These are phyloP conservation scores for Gardenia jasminoides DNA, from an alignment of 257 asterid species.

Conservation along the genomic window DNA sequence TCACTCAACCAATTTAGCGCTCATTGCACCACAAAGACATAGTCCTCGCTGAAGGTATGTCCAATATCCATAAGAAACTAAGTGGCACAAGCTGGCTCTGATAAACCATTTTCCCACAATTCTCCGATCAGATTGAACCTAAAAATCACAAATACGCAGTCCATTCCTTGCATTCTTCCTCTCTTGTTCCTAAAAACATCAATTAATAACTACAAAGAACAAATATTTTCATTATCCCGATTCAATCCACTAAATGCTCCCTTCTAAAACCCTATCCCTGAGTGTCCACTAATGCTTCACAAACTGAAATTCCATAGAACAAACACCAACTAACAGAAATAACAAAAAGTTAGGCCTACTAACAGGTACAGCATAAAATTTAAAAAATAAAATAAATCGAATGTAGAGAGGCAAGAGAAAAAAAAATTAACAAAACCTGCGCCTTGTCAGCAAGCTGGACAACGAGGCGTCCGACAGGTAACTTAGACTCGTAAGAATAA, in stretches of 20 bases:
- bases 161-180: background rate
- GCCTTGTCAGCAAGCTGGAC: constrained; percentile 99
- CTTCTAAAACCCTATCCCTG: too few species aligned
- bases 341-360: constrained; percentile 29
- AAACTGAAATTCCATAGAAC: background rate
- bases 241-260: background rate
- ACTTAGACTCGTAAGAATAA: constrained; percentile 78
- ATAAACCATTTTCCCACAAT: background rate
- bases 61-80: background rate
- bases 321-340: background rate
- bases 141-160: background rate
- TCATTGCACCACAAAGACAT: background rate
- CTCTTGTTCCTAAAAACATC: background rate
- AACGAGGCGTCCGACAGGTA: constrained; percentile 92
- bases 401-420: too few species aligned
- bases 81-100: too few species aligned
- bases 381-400: background rate
- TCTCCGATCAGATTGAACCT: background rate
- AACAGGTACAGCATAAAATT: background rate
- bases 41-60: too few species aligned
- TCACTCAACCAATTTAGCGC: background rate
- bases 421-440: constrained; percentile 51
- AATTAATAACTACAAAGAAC: background rate
- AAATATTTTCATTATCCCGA: background rate
- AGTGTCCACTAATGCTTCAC: background rate